Conservation (phyloP, 805 yeast genomes). For the Diddensiella caesifluorescens region DNA sequence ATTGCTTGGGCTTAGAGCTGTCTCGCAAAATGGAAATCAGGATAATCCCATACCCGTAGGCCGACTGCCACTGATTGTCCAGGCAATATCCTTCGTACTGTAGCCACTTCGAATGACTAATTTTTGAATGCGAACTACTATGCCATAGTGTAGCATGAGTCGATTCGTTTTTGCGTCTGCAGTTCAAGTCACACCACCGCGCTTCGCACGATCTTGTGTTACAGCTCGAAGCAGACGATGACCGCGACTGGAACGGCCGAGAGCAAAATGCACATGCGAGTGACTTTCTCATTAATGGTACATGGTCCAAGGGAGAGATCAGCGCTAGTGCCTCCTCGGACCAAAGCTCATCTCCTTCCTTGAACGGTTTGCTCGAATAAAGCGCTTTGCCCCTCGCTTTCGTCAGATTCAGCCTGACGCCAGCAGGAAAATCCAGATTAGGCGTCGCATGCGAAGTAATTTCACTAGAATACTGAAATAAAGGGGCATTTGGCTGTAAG, state of each 20-base stretch:
- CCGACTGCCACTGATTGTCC: conserved; percentile 62
- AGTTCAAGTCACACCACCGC: conserved; percentile 6
- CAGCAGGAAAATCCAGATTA: conserved; percentile 32
- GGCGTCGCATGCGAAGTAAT: conserved; percentile 51
- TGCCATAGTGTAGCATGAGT: conserved; percentile 59
- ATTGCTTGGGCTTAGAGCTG: conserved; percentile 35
- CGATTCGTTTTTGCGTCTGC: conserved; percentile 41
- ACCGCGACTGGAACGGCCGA: conserved; percentile 38
- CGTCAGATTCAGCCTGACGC: conserved; percentile 45
- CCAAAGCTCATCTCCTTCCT: conserved; percentile 51
- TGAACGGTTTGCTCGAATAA: conserved; percentile 44
- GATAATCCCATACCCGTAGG: conserved; percentile 57
- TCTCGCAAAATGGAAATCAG: conserved; percentile 44
- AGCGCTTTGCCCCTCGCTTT: conserved; percentile 57
- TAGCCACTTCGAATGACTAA: conserved; percentile 39
- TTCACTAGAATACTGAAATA: conserved; percentile 47
- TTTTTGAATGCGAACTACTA: conserved; percentile 33
- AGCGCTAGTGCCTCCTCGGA: conserved; percentile 56
- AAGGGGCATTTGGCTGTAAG: conserved; percentile 33
- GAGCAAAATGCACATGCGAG: conserved; percentile 75
- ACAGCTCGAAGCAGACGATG: conserved; percentile 42
- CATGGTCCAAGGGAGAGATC: conserved; percentile 63
- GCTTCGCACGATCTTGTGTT: conserved; percentile 45
- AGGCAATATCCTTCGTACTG: conserved; percentile 56
- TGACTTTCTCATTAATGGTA: conserved; percentile 52